phyloP scores from a whole-genome alignment of 2,329 filamentous ascomycete species.

The Trichophyton schoenleinii region DNA sequence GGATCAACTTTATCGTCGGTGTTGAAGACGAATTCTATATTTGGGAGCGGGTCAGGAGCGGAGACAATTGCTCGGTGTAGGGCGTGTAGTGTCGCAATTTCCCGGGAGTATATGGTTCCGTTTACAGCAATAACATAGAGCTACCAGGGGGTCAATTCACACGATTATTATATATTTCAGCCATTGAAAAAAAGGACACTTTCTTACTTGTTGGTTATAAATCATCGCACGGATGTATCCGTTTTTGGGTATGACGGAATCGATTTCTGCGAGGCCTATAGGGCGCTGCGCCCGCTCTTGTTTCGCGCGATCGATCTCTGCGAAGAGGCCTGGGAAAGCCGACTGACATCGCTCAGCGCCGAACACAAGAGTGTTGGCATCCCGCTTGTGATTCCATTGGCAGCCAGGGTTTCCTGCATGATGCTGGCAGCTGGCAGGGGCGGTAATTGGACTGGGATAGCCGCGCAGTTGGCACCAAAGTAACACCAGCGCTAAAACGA shows the following conservation, averaged over 20 bases:
- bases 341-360: conserved; percentile 25
- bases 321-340: conserved; percentile 32
- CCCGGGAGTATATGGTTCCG: conserved; percentile 25
- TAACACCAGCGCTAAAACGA: background rate
- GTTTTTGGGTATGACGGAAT: conserved; percentile 22
- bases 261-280: conserved; percentile 26
- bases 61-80: conserved; percentile 37
- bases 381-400: conserved; percentile 12
- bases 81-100: conserved; percentile 34
- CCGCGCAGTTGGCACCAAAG: background rate
- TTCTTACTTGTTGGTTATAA: conserved; percentile 25
- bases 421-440: background rate
- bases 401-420: background rate
- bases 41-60: conserved; percentile 32
- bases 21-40: conserved; percentile 39
- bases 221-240: conserved; percentile 29
- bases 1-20: conserved; percentile 33
- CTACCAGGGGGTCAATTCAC: conserved; percentile 12
- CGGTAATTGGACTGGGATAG: background rate
- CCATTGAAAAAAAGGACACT: background rate
- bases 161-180: no score
- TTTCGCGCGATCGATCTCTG: conserved; percentile 26
- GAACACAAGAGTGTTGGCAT: conserved; percentile 28
- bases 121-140: conserved; percentile 27
- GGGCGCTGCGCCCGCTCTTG: conserved; percentile 14